Percentiles rank a stretch among this genome's conserved stretches.
Evolutionary conservation across 169 alveolate species (phyloP).

Genomic region (Plasmodium sp.): DNA sequence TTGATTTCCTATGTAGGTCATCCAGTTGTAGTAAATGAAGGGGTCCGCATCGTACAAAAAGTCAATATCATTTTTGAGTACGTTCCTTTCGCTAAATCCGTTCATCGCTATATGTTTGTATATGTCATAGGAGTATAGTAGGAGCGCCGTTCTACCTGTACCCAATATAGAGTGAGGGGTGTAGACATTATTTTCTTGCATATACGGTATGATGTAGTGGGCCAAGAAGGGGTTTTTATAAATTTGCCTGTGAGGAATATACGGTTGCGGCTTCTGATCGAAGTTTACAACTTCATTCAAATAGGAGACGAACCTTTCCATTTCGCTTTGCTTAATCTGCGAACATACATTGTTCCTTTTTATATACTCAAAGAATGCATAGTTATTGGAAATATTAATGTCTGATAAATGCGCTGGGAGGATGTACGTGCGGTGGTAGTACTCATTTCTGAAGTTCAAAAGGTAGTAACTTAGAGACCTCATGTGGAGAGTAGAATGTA

Average conservation of each 20-base stretch:
- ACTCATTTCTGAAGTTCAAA: slow-evolving; percentile 69
- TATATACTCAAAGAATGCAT: slow-evolving; percentile 39
- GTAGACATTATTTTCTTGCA: background rate
- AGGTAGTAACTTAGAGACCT: slow-evolving; percentile 55
- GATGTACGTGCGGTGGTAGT: slow-evolving; percentile 16
- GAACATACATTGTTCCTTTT: slow-evolving; percentile 35
- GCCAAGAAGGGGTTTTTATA: slow-evolving; percentile 43
- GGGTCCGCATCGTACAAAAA: slow-evolving; percentile 41
- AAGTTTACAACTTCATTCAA: slow-evolving; percentile 52
- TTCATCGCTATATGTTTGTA: slow-evolving; percentile 18
- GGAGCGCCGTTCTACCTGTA: slow-evolving; percentile 36
- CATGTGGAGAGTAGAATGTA: slow-evolving; percentile 58
- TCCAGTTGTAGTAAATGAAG: slow-evolving; percentile 54
- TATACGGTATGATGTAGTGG: slow-evolving; percentile 29
- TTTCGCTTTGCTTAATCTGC: background rate
- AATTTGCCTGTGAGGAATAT: slow-evolving; percentile 54
- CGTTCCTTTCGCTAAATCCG: slow-evolving; percentile 7
- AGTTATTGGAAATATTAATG: slow-evolving; percentile 53
- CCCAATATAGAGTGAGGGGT: slow-evolving; percentile 54
- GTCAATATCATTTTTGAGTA: background rate
- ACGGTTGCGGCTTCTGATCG: slow-evolving; percentile 63
- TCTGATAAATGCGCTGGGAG: slow-evolving; percentile 48
- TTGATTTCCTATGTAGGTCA: slow-evolving; percentile 46
- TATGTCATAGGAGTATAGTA: slow-evolving; percentile 35
- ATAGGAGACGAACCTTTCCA: slow-evolving; percentile 42